Evolutionary conservation across 345 rosid genomes (phyloP), one percentile per base, ranked within the genome.

Genomic region (Ricinus communis): DNA sequence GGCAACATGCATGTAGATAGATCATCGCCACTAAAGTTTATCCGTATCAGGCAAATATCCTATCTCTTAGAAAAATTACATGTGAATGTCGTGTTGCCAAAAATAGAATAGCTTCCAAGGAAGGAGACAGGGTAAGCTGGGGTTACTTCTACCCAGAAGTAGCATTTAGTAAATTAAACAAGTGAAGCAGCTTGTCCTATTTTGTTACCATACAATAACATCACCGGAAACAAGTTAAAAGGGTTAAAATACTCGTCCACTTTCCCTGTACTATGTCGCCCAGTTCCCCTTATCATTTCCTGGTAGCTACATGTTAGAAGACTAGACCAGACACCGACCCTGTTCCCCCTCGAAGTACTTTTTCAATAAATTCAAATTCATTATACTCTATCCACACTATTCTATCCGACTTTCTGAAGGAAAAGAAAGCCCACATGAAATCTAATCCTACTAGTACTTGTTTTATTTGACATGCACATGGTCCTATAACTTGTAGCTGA

Each of bases 401-500:
- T n/a, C n/a, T n/a, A n/a, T 86, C 72, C 80, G 49, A 74, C 80
- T 58, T 78, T 74, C 72, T 51, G 38, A 58, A 30, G 43, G 22
- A 70, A 72, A 74, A 61, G 60, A 71, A 74, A 64, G 61, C 78
- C 82, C 90, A 72, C 85, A 82, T 84, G 93, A 91, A 63, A 77
- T 71, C 74, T 68, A 62, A 89, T 85, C 94, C 80, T 69, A 41
- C 33, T 72, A 72, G 68, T 69, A 41, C 33, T 72, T 74, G 68
- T 70, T 79, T 62, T 74, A 74, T 75, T 74, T 79, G 86, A 80
- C 87, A 82, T 82, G 93, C 91, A 83, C 82, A 73, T 70, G 86
- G 71, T 68, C 80, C 72, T 71, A 53, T 65, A 67, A 61, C 59
- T 81, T 73, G 71, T 55, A 74, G 49, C 76, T 79, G 70, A 53